Evolutionary conservation across 768 basidiomycete genomes (phyloP), one percentile per base, ranked within the genome.

Genomic region (Trametes cinnabarina): DNA sequence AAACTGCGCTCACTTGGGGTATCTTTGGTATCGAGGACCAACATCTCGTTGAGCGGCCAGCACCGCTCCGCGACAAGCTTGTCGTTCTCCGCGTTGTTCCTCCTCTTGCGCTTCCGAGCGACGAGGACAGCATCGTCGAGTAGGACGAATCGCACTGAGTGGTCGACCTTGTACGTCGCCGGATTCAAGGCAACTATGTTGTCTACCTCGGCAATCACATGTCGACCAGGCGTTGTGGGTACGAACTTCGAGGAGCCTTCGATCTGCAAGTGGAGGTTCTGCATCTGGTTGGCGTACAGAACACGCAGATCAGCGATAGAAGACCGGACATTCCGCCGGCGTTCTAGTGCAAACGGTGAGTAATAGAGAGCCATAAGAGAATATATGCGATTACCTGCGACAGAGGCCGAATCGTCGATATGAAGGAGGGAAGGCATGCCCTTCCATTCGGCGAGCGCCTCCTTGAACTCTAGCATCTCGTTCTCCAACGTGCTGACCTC

Each of bases 391-490:
- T 30, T 75, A 79, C 80, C 79, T 28, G 87, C 80, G 28, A 79
- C 79, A 19, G 84, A 85, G 37, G 85, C 83, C 15, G 86, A 86
- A 68, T 90, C 93, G 49, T 93, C 90, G 57, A 98, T 88, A 63
- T 95, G 92, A 17, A 99, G 79, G 19, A 93, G 80, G 7, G 94
- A 92, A 0, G 97, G 96, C 83, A 98, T 94, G 54, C 85, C 85
- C 72, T 95, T 94, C 89, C 95, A 98, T 68, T 99, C 97, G 12
- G 90, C 87, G 3, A 98, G 79, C 6, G 90, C 82, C 54, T 95
- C 93, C 71, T 97, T 98, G 70, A 99, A 84, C 68, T 98, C 95
- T 28, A 98, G 82, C 89, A 98, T 92, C 71, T 98, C 95, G 68
- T 94, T 95, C 76, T 99, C 97, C 25, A 99, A 83, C 1, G 91